A percentile compares a stretch with the other conserved stretches of the same genome.
phyloP scores from a whole-genome alignment of 1,139 yeast genomes.

The Hemisphaericaspora lyxosophila region DNA sequence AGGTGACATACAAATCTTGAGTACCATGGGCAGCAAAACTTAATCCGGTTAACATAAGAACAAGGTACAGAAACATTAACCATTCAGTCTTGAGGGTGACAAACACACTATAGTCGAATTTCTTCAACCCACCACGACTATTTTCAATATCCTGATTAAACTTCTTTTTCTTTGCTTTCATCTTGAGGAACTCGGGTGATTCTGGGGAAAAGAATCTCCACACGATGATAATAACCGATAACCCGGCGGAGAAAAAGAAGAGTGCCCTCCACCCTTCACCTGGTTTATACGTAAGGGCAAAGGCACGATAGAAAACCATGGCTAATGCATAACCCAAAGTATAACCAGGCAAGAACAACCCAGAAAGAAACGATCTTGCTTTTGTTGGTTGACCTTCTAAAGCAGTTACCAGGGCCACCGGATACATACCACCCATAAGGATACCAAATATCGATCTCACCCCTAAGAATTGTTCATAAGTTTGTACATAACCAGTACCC shows the following conservation, averaged over 20 bases:
- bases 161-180: slow-evolving; percentile 17
- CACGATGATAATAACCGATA: slow-evolving; percentile 32
- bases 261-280: no score
- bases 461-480: slow-evolving; percentile 63
- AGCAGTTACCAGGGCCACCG: slow-evolving; percentile 31
- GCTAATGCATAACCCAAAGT: slow-evolving; percentile 40
- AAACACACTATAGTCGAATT: slow-evolving; percentile 17
- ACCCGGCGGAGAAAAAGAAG: slow-evolving; percentile 78
- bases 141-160: slow-evolving; percentile 10
- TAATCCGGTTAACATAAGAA: slow-evolving; percentile 48
- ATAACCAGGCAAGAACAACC: slow-evolving; percentile 41
- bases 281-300: no score
- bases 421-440: no score
- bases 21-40: slow-evolving; percentile 57
- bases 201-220: slow-evolving; percentile 38
- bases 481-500: slow-evolving; percentile 72
- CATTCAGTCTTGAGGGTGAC: no score
- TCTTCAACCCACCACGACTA: slow-evolving; percentile 9
- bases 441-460: slow-evolving; percentile 48
- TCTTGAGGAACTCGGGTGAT: slow-evolving; percentile 25
- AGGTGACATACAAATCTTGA: slow-evolving; percentile 53
- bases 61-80: no score
- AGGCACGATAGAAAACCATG: slow-evolving; percentile 41
- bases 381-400: slow-evolving; percentile 36
- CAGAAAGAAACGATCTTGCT: slow-evolving; percentile 37